Base-by-base conservation (phyloP, 129 eudicot genomes). In the Lactuca saligna region DNA sequence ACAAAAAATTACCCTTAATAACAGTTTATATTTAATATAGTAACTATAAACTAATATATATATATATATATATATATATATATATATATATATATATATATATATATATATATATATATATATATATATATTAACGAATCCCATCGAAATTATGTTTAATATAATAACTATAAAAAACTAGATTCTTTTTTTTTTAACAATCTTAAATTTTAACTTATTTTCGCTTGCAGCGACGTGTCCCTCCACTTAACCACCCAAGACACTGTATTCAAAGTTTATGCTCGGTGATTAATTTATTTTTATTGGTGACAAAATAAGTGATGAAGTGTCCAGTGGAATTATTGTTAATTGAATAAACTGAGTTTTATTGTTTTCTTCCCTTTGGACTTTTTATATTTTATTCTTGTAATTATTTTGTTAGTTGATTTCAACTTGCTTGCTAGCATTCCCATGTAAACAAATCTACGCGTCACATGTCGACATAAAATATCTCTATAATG, bases 321-420 rank as follows among this genome's bases (percentile, higher is more conserved):
- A 17, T 55, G 63, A 69, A 14, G 65, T 57, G 73, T 69, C 65
- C 32, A 11, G 44, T 35, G 11, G 48, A 54, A 16, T 54, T 31
- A 48, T 29, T 31, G 0, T 15, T 49, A 3, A 3, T 16, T 31
- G 71, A 66, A 65, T 48, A 38, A 6, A 15, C 20, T 67, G 61
- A n/a, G 64, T 55, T 68, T 20, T 35, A 4, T 35, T 2, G 11
- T 39, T 39, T 56, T 69, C 15, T 41, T 29, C n/a, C 9, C 31
- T 56, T 37, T 69, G 57, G 65, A 56, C 65, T 56, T 69, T 69
- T 13, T 15, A 56, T 34, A 8, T 14, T 69, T 69, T 57, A 69
- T 56, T 69, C 41, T 25, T 39, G 65, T 65, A 69, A 69, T 69
- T 57, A 69, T 69, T 69, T 56, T 11, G 31, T 14, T 56, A 32